Evolutionary conservation across 768 basidiomycete species (phyloP).

Genomic region (Suillus variegatus): DNA sequence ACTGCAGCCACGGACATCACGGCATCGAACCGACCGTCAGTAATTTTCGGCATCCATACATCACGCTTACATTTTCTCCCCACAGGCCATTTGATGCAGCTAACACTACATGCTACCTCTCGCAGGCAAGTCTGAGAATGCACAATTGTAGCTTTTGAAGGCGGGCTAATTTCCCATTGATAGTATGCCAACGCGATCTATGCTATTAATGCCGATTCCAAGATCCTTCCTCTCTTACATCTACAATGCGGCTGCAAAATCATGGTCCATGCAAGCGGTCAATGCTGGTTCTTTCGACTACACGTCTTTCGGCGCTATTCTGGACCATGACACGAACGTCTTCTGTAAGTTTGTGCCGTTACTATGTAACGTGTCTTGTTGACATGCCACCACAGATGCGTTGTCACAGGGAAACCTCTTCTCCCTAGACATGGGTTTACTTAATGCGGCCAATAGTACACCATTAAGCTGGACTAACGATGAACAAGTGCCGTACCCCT

Average conservation of each 20-base stretch:
- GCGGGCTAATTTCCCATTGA: slow-evolving; percentile 11
- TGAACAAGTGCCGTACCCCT: slow-evolving; percentile 55
- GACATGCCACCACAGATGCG: slow-evolving; percentile 50
- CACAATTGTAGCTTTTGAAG: not conserved
- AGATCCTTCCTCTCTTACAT: slow-evolving; percentile 69
- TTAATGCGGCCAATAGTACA: slow-evolving; percentile 60
- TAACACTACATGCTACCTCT: slow-evolving; percentile 71
- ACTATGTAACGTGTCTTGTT: not conserved
- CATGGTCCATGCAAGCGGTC: slow-evolving; percentile 78
- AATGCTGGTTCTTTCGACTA: slow-evolving; percentile 60
- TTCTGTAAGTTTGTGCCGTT: slow-evolving; percentile 56
- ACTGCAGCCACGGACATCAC: slow-evolving; percentile 65
- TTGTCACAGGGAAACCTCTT: slow-evolving; percentile 66
- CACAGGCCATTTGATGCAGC: slow-evolving; percentile 63
- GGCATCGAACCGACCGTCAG: slow-evolving; percentile 72
- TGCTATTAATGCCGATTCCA: slow-evolving; percentile 73
- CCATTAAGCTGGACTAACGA: slow-evolving; percentile 67
- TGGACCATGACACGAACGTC: slow-evolving; percentile 94
- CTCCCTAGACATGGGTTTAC: slow-evolving; percentile 66
- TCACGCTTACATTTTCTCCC: slow-evolving; percentile 1
- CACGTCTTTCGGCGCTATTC: slow-evolving; percentile 63
- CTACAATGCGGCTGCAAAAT: slow-evolving; percentile 68
- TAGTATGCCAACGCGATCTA: slow-evolving; percentile 88
- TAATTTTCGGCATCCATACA: slow-evolving; percentile 3
- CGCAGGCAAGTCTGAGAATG: slow-evolving; percentile 46